Conservation (phyloP, 2,329 filamentous ascomycete species). For the Fusarium neocosmosporiellum region DNA sequence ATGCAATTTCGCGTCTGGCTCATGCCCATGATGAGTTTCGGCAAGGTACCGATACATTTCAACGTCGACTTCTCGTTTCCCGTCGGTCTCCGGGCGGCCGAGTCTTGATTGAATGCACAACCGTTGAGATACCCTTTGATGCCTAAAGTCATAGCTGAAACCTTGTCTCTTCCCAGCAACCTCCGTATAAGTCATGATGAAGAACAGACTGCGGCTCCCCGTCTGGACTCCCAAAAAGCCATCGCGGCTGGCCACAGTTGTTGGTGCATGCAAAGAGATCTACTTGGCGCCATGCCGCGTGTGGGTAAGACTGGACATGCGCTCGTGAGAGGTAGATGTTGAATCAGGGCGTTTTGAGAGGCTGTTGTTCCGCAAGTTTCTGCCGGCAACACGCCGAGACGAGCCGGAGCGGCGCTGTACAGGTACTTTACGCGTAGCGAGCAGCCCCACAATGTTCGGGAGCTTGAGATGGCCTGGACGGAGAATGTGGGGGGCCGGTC, state of each 20-base stretch:
- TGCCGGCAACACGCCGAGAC: conserved; percentile 27
- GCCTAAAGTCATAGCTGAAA: conserved; percentile 22
- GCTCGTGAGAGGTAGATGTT: conserved; percentile 16
- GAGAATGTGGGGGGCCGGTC: conserved; percentile 42
- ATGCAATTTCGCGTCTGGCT: conserved; percentile 41
- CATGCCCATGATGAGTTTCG: conserved; percentile 27
- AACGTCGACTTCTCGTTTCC: conserved; percentile 29
- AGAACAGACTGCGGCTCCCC: conserved; percentile 33
- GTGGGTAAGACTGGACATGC: conserved; percentile 26
- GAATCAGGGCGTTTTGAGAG: conserved; percentile 13
- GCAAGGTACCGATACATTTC: conserved; percentile 42
- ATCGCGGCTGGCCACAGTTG: conserved; percentile 29
- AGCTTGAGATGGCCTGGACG: conserved; percentile 35
- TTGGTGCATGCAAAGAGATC: conserved; percentile 37
- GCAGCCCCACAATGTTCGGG: conserved; percentile 37
- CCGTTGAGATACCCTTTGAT: conserved; percentile 27
- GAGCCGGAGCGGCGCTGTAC: conserved; percentile 18
- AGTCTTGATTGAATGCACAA: conserved; percentile 14
- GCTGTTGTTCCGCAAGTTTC: conserved; percentile 18
- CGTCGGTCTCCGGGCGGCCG: conserved; percentile 39
- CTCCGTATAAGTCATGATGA: conserved; percentile 15
- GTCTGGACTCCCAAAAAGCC: conserved; percentile 20
- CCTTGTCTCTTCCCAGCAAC: conserved; percentile 7
- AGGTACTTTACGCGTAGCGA: conserved; percentile 33
- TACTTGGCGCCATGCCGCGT: conserved; percentile 36